Percentiles rank a stretch among this genome's conserved stretches.
Conservation (phyloP, 2,329 filamentous ascomycete species). For the Trichocomaceae sp. region DNA sequence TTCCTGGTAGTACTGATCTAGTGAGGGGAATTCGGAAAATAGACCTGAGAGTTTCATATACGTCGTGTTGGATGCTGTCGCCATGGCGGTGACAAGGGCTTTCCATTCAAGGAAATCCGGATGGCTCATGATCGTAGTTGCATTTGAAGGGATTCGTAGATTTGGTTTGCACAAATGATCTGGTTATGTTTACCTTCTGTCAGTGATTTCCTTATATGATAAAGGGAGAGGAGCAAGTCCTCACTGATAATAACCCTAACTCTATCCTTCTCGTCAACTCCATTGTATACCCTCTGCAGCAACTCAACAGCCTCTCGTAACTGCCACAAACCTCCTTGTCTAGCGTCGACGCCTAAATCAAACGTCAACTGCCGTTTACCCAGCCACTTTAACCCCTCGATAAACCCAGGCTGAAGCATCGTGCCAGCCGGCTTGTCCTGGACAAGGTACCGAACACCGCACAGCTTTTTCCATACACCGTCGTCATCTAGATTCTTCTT, state of each 20-base stretch:
- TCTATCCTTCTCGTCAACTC: conserved; percentile 44
- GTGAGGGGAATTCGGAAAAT: conserved; percentile 68
- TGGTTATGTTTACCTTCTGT: conserved; percentile 30
- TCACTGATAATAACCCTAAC: conserved; percentile 61
- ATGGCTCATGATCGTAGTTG: conserved; percentile 27
- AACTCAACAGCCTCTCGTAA: conserved; percentile 65
- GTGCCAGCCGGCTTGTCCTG: conserved; percentile 66
- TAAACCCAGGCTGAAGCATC: conserved; percentile 58
- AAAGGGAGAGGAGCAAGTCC: conserved; percentile 1
- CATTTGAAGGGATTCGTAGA: conserved; percentile 48
- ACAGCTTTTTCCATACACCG: conserved; percentile 58
- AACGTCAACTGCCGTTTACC: conserved; percentile 62
- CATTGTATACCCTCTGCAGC: conserved; percentile 60
- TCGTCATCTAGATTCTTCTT: conserved; percentile 47
- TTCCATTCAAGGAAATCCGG: conserved; percentile 63
- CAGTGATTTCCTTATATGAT: neutral
- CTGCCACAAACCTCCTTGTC: conserved; percentile 67
- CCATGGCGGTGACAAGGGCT: conserved; percentile 60
- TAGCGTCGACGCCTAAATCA: conserved; percentile 77
- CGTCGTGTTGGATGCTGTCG: conserved; percentile 56
- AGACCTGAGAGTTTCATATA: conserved; percentile 89
- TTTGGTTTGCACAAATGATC: conserved; percentile 90
- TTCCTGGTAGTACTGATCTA: conserved; percentile 9
- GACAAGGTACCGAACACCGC: conserved; percentile 75
- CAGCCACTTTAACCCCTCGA: conserved; percentile 59